These are phyloP conservation scores for Monilinia vaccinii-corymbosi DNA, from an alignment of 2,329 filamentous ascomycete species.

Conservation along the genomic window DNA sequence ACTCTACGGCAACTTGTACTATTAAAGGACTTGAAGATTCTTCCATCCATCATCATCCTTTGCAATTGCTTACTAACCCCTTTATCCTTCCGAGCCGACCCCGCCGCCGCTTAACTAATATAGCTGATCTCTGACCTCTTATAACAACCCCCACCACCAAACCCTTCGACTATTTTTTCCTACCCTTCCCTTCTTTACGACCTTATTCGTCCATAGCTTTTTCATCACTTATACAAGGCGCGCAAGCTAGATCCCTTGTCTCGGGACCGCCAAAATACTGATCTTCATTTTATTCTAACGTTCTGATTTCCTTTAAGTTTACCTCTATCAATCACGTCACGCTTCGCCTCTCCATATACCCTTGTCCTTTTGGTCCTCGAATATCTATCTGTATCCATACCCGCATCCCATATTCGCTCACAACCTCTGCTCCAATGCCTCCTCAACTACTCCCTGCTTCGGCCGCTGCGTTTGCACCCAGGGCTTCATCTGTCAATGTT, in stretches of 20 bases:
- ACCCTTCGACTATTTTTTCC: constrained; percentile 17
- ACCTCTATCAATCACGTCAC: constrained; percentile 4
- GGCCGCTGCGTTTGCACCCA: constrained; percentile 89
- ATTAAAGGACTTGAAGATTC: constrained; percentile 6
- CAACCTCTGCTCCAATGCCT: constrained; percentile 52
- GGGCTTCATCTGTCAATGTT: constrained; percentile 83
- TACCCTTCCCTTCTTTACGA: constrained; percentile 18
- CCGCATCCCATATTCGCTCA: constrained; percentile 2
- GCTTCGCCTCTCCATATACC: constrained; percentile 14
- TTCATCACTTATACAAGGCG: constrained; percentile 34
- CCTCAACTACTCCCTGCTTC: constrained; percentile 90
- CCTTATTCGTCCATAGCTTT: constrained; percentile 14
- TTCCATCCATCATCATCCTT: constrained; percentile 2
- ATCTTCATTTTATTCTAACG: constrained; percentile 31
- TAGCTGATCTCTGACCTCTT: constrained; percentile 7
- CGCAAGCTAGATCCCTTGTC: constrained; percentile 46
- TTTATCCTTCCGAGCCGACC: constrained; percentile 8
- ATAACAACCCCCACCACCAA: constrained; percentile 13
- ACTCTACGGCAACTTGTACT: neutral
- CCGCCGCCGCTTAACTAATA: constrained; percentile 9
- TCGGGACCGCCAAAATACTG: constrained; percentile 36
- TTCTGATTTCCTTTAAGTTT: neutral
- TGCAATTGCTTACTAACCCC: neutral
- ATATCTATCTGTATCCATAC: constrained; percentile 12
- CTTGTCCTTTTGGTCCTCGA: constrained; percentile 16